A percentile compares a stretch with the other conserved stretches of the same genome.
phyloP scores from a whole-genome alignment of 345 rosid species.

The Anacardium occidentale region DNA sequence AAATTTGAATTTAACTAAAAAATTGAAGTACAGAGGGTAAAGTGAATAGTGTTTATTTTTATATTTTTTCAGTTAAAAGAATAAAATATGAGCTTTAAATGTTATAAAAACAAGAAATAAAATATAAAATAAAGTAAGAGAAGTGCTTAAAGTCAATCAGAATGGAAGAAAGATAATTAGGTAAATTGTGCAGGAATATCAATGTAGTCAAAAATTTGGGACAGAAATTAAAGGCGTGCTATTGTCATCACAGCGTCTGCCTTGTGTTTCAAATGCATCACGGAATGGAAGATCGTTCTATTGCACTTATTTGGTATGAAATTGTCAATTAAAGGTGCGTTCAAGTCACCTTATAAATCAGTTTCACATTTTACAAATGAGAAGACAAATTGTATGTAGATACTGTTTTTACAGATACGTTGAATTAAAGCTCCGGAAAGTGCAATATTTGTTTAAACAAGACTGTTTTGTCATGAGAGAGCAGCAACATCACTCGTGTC shows the following conservation, averaged over 20 bases:
- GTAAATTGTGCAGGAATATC: neutral
- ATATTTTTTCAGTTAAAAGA: neutral
- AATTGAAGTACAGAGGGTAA: no score
- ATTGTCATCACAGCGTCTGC: neutral
- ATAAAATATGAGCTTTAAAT: no score
- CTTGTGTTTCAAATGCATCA: neutral
- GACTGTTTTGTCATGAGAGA: no score
- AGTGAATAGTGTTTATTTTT: no score
- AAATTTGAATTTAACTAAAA: no score
- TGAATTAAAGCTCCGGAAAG: neutral
- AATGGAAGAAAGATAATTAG: neutral
- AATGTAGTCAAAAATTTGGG: neutral
- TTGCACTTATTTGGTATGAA: neutral
- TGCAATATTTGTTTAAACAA: neutral
- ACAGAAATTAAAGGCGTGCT: neutral
- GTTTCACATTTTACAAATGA: no score
- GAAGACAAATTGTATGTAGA: no score
- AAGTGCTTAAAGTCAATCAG: neutral
- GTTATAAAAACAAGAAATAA: no score
- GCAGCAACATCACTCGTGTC: no score
- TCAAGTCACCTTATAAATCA: neutral
- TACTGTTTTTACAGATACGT: neutral
- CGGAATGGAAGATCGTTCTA: neutral
- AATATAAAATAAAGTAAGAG: no score
- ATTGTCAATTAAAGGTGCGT: neutral